Conservation (phyloP, 2,329 filamentous ascomycete genomes). For the Alternaria gansuensis region DNA sequence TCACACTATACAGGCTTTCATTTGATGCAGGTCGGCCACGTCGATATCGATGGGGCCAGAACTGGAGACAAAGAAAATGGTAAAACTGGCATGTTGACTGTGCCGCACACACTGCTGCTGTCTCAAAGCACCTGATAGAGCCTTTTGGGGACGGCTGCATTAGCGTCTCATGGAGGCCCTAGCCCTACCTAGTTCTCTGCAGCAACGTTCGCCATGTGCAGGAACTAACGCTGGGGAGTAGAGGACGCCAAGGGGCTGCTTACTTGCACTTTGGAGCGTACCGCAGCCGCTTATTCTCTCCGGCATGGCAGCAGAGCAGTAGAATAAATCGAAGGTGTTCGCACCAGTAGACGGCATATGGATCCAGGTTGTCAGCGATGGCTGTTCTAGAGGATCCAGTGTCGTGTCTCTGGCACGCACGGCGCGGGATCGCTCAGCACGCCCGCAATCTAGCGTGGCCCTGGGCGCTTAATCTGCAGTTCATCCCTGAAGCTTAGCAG, state of each 20-base stretch:
- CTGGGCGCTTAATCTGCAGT: constrained; percentile 29
- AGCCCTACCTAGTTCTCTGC: constrained; percentile 25
- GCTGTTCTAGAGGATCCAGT: constrained; percentile 23
- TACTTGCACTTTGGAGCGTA: not conserved
- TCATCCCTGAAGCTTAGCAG: constrained; percentile 20
- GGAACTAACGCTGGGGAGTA: constrained; percentile 19
- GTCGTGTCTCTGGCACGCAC: constrained; percentile 26
- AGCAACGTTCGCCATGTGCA: constrained; percentile 21
- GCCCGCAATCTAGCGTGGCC: constrained; percentile 18
- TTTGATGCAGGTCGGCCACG: constrained; percentile 44
- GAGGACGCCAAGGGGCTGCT: constrained; percentile 7
- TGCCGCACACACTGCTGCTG: constrained; percentile 30
- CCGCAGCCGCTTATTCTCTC: not conserved
- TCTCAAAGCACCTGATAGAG: constrained; percentile 28
- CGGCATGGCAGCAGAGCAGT: not conserved
- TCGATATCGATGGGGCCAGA: constrained; percentile 27
- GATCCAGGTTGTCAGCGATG: not conserved
- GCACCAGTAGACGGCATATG: not conserved
- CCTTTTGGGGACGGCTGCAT: constrained; percentile 33
- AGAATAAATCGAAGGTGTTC: constrained; percentile 4
- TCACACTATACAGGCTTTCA: constrained; percentile 9
- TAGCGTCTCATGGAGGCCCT: constrained; percentile 29
- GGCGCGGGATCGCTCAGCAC: constrained; percentile 22
- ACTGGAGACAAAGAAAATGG: constrained; percentile 24
- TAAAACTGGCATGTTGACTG: constrained; percentile 31